Evolutionary conservation across 2,329 filamentous ascomycete genomes (phyloP).

Genomic region (Neurospora crassa): DNA sequence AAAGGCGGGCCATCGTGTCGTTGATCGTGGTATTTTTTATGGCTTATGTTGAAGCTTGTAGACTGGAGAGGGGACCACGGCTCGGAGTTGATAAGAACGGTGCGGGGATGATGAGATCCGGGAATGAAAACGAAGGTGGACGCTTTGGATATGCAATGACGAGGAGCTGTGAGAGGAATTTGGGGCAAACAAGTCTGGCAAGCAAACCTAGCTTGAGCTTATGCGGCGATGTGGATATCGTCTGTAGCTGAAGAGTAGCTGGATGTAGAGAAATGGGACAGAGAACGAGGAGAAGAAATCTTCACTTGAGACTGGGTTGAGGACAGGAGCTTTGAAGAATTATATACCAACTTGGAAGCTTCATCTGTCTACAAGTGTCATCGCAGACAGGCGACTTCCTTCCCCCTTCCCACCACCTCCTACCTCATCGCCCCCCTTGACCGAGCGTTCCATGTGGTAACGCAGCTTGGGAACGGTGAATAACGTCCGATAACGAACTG

Average conservation of each 20-base stretch:
- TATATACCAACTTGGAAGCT: background rate
- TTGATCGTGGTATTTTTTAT: constrained; percentile 7
- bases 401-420: background rate
- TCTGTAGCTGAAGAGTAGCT: background rate
- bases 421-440: background rate
- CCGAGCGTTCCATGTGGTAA: background rate
- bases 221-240: background rate
- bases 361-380: background rate
- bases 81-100: background rate
- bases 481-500: background rate
- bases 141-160: background rate
- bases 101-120: background rate
- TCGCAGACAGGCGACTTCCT: background rate
- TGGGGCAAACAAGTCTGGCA: background rate
- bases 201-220: background rate
- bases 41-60: background rate
- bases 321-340: background rate
- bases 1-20: constrained; percentile 41
- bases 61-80: background rate
- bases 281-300: background rate
- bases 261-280: background rate
- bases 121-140: background rate
- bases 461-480: background rate
- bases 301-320: background rate
- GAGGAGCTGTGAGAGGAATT: background rate